phyloP scores from a whole-genome alignment of 225 moss, liverwort and hornwort species.

The Physcomitrellopsis africana region DNA sequence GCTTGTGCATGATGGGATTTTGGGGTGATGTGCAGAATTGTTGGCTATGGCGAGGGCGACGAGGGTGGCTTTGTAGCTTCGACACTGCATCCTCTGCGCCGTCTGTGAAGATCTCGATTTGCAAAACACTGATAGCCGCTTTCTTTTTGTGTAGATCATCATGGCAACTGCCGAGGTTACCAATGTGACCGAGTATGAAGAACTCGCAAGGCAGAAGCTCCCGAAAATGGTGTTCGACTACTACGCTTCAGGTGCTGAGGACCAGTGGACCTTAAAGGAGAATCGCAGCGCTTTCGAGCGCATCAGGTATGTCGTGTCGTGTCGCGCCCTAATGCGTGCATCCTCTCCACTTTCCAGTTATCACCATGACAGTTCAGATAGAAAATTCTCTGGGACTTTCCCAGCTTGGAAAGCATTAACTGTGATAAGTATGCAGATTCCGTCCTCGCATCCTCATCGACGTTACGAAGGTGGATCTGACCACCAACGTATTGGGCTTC shows the following conservation, averaged over 20 bases:
- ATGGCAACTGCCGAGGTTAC: constrained; percentile 54
- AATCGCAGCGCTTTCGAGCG: constrained; percentile 71
- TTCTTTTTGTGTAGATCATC: not conserved
- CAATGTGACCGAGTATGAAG: constrained; percentile 72
- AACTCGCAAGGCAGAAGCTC: constrained; percentile 77
- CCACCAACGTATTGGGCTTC: constrained; percentile 74
- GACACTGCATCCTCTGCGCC: too few relatives aligned
- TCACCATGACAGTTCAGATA: not conserved
- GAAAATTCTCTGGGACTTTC: too few relatives aligned
- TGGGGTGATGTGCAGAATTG: too few relatives aligned
- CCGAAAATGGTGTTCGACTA: constrained; percentile 78
- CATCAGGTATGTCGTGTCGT: constrained; percentile 50
- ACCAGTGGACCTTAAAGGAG: constrained; percentile 79
- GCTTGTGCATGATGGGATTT: too few relatives aligned
- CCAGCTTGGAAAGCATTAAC: too few relatives aligned
- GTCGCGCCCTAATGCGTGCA: not conserved
- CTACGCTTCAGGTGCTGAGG: constrained; percentile 76
- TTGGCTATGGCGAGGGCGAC: too few relatives aligned
- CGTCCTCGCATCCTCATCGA: constrained; percentile 83
- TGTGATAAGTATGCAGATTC: constrained; percentile 48
- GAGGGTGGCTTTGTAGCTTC: too few relatives aligned
- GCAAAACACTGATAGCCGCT: not conserved
- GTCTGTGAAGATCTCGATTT: not conserved
- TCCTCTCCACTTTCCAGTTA: not conserved
- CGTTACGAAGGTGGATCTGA: constrained; percentile 66